These are phyloP conservation scores for Gracilaria domingensis DNA, from an alignment of 23 red algal genomes.

Conservation along the genomic window DNA sequence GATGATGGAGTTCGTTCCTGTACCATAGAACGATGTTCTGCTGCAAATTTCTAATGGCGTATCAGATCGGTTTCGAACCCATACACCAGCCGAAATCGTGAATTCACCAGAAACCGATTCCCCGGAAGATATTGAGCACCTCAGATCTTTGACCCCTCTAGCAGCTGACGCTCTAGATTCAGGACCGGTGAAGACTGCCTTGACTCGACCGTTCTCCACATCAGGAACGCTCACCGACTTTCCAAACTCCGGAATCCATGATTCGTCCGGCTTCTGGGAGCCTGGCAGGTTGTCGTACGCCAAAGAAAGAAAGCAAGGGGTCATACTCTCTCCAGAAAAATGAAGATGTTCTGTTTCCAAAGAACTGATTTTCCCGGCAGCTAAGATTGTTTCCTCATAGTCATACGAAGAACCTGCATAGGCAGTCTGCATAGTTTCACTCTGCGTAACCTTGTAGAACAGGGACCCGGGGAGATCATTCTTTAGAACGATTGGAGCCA, in stretches of 20 bases:
- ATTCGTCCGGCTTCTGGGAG: not conserved
- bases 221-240: constrained; percentile 26
- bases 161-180: not conserved
- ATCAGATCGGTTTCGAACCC: constrained; percentile 87
- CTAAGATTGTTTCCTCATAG: constrained; percentile 30
- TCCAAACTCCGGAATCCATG: constrained; percentile 24
- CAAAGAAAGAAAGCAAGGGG: constrained; percentile 43
- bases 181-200: constrained; percentile 28
- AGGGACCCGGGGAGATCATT: constrained; percentile 67
- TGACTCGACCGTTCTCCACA: constrained; percentile 11
- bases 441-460: constrained; percentile 54
- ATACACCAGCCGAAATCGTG: constrained; percentile 61
- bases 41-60: constrained; percentile 47
- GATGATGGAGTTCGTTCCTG: constrained; percentile 37
- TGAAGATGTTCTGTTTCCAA: constrained; percentile 62
- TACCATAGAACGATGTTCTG: constrained; percentile 51
- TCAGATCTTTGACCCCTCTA: not conserved
- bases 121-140: not conserved
- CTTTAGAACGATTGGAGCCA: constrained; percentile 57
- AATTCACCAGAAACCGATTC: not conserved
- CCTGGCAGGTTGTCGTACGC: constrained; percentile 56
- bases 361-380: constrained; percentile 47
- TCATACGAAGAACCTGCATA: constrained; percentile 20
- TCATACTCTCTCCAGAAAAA: constrained; percentile 58
- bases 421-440: not conserved